Percentiles rank a stretch among this genome's conserved stretches.
These are phyloP conservation scores for Lepiota subincarnata DNA, from an alignment of 768 basidiomycete genomes.

Conservation along the genomic window DNA sequence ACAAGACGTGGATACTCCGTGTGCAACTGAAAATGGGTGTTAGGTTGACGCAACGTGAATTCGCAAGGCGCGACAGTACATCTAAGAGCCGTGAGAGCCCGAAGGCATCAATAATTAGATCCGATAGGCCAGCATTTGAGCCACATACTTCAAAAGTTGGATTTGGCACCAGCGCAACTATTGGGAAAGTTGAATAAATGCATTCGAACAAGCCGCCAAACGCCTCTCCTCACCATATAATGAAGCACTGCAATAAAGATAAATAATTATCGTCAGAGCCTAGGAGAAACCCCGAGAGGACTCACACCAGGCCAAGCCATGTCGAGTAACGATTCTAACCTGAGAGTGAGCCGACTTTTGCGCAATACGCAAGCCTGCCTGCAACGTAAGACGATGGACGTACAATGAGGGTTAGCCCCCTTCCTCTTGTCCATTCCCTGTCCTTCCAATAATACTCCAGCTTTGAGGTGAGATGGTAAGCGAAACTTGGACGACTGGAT, in stretches of 20 bases:
- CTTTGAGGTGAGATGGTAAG: background rate
- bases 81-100: background rate
- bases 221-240: slow-evolving; percentile 1
- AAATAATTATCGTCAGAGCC: background rate
- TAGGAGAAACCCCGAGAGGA: background rate
- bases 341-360: background rate
- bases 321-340: slow-evolving; percentile 8
- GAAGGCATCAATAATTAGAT: background rate
- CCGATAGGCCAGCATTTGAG: background rate
- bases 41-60: background rate
- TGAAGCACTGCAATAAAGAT: background rate
- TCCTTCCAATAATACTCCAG: slow-evolving; percentile 5
- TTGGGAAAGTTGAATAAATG: background rate
- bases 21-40: slow-evolving; percentile 2
- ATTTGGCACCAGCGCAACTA: slow-evolving; percentile 7
- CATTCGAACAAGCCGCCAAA: too few relatives aligned
- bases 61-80: background rate
- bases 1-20: background rate
- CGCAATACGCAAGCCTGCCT: too few relatives aligned
- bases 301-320: slow-evolving; percentile 6
- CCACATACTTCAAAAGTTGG: slow-evolving; percentile 6
- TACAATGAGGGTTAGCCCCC: slow-evolving; percentile 5
- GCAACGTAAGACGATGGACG: background rate
- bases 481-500: too few relatives aligned
- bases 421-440: slow-evolving; percentile 11